Percentiles rank a stretch among this genome's conserved stretches.
Conservation (phyloP, 257 asterid species). For the Solanum lignicaule region DNA sequence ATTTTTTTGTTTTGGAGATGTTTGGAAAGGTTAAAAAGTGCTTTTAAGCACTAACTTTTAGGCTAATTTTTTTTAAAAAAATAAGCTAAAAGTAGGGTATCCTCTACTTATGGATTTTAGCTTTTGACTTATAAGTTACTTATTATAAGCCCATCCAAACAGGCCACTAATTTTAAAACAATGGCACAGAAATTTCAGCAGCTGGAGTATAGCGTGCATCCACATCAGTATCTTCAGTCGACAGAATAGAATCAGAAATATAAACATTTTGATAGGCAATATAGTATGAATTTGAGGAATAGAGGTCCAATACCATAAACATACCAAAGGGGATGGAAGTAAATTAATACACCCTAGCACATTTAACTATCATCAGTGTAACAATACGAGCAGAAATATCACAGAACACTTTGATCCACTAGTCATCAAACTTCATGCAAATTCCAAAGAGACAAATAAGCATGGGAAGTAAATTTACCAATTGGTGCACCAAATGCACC, state of each 20-base stretch:
- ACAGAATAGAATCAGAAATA: not conserved
- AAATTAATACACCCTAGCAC: not conserved
- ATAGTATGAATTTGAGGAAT: not conserved
- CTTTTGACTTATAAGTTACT: not conserved
- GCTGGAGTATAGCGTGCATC: not conserved
- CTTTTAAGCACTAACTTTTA: not conserved
- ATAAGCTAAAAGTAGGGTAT: not conserved
- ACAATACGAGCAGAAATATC: not conserved
- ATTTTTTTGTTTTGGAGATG: not conserved
- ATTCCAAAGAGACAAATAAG: not conserved
- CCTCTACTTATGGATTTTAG: not conserved
- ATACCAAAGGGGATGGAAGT: not conserved
- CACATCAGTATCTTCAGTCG: not conserved
- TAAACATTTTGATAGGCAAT: not conserved
- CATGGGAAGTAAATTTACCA: slow-evolving; percentile 32
- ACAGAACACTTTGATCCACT: not conserved
- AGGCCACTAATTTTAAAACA: not conserved
- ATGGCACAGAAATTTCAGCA: not conserved
- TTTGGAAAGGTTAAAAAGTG: not conserved
- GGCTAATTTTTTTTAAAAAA: not conserved
- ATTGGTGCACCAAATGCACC: slow-evolving; percentile 89
- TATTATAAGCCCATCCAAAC: not conserved
- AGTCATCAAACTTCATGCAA: slow-evolving; percentile 6
- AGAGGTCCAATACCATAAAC: not conserved
- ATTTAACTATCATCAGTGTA: not conserved